Evolutionary conservation across 768 basidiomycete genomes (phyloP), one percentile per base, ranked within the genome.

Genomic region (Podaxis rugospora): DNA sequence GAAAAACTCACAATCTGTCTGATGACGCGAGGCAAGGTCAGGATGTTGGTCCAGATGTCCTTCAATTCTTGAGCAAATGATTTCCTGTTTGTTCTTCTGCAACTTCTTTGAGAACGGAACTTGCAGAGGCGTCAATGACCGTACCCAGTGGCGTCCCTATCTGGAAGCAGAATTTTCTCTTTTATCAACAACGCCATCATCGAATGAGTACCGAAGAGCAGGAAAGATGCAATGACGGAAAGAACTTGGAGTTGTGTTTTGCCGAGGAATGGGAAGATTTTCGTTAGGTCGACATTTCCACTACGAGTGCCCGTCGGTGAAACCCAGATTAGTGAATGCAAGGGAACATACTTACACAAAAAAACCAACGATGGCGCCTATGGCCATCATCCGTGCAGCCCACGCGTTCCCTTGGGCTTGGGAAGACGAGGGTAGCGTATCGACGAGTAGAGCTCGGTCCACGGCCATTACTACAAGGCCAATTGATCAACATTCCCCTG

Each of bases 371-470:
- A 96, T 88, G 58, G 90, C 87, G 10, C 95, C 95, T 27, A 95
- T 67, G 1, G 92, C 92, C 49, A 90, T 75, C 93, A 97, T 95
- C n/a, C 90, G 78, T 0, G 92, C 93, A 0, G 93, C 95, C 95
- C 95, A 98, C 0, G 95, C 95, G 69, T 95, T 97, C 0, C 91
- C 95, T 7, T 82, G 77, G 5, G 94, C 86, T 71, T 98, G 95
- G 25, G 84, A 78, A 1, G 81, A 70, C 0, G 89, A 76, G 0
- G 93, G 88, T 3, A 96, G 72, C 0, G 83, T 90, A 69, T 98
- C 95, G 0, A 98, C 92, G 6, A 98, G 77, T 9, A 97, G 81
- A 0, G 95, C 92, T 51, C 95, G 90, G 70, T 97, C 93, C 18
- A 93, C 85, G 0, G 94, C 92, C 78, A 90, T 90, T 2, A 95